These are phyloP conservation scores for Onygenales sp. DNA, from an alignment of 2,329 filamentous ascomycete species.

Conservation along the genomic window DNA sequence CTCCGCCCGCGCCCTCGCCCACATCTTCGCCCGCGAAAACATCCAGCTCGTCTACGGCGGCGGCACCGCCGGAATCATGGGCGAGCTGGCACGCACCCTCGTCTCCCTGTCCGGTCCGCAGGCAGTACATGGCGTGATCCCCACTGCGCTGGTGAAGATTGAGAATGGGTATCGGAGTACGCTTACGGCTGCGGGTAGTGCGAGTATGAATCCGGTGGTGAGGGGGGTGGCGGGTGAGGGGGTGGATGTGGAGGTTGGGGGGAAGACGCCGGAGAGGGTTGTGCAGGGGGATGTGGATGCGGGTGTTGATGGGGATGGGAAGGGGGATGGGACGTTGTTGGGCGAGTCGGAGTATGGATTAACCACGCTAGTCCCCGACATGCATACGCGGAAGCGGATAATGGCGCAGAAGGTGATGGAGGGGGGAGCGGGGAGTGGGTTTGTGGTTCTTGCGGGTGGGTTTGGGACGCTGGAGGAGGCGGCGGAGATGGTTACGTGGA, in stretches of 20 bases:
- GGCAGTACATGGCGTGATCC: constrained; percentile 88
- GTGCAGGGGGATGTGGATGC: constrained; percentile 35
- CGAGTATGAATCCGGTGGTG: constrained; percentile 2
- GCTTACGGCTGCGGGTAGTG: constrained; percentile 1
- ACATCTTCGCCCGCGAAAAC: constrained; percentile 62
- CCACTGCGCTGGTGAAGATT: constrained; percentile 68
- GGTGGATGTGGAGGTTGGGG: constrained; percentile 3
- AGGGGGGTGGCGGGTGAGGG: constrained; percentile 25
- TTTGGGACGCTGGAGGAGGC: constrained; percentile 96
- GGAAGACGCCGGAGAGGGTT: constrained; percentile 42
- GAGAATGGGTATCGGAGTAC: constrained; percentile 40
- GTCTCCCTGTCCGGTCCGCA: constrained; percentile 71
- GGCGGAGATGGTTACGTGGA: constrained; percentile 90
- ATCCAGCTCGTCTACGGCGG: constrained; percentile 89
- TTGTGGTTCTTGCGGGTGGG: constrained; percentile 79
- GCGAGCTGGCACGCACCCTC: constrained; percentile 78
- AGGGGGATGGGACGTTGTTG: constrained; percentile 13
- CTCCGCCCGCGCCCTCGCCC: constrained; percentile 66
- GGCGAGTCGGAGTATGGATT: constrained; percentile 54
- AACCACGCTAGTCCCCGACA: constrained; percentile 84
- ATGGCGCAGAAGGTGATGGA: constrained; percentile 84
- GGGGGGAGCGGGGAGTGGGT: constrained; percentile 74
- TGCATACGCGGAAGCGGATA: constrained; percentile 91
- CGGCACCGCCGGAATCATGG: constrained; percentile 91
- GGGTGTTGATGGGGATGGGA: constrained; percentile 27